Evolutionary conservation across 2,329 filamentous ascomycete genomes (phyloP).

Genomic region (Pyricularia sp.): DNA sequence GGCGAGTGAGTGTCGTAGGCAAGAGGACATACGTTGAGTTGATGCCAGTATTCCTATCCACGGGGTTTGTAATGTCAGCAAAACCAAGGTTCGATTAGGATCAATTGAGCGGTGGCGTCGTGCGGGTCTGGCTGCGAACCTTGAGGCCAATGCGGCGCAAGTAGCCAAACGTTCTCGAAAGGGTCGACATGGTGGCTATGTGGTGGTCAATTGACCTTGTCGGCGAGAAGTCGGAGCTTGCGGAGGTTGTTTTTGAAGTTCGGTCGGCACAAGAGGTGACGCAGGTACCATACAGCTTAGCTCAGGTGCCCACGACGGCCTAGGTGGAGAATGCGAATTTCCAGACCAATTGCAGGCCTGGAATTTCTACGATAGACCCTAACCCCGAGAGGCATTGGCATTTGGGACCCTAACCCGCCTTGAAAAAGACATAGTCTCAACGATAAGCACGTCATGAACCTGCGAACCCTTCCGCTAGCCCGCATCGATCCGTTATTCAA

Average conservation of each 20-base stretch:
- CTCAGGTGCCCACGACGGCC: not conserved
- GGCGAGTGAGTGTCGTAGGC: not conserved
- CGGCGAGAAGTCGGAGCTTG: not conserved
- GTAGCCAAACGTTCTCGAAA: constrained; percentile 78
- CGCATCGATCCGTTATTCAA: not conserved
- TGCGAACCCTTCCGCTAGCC: not conserved
- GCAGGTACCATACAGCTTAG: not conserved
- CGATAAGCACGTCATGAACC: not conserved
- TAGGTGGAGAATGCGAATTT: not conserved
- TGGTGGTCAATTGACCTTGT: constrained; percentile 21
- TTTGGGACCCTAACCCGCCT: not conserved
- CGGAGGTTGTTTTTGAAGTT: not conserved
- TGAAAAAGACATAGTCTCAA: not conserved
- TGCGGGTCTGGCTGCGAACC: constrained; percentile 33
- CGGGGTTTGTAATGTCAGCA: constrained; percentile 24
- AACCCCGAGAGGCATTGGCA: not conserved
- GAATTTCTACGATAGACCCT: not conserved
- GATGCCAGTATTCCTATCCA: constrained; percentile 74
- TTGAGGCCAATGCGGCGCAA: constrained; percentile 81
- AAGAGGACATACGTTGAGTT: constrained; percentile 70
- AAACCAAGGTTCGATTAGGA: not conserved
- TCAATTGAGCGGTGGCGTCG: not conserved
- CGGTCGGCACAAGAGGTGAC: constrained; percentile 1
- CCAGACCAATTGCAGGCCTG: not conserved
- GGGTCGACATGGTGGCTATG: constrained; percentile 69